phyloP scores from a whole-genome alignment of 2,329 filamentous ascomycete species.

The Colletotrichum sp. region DNA sequence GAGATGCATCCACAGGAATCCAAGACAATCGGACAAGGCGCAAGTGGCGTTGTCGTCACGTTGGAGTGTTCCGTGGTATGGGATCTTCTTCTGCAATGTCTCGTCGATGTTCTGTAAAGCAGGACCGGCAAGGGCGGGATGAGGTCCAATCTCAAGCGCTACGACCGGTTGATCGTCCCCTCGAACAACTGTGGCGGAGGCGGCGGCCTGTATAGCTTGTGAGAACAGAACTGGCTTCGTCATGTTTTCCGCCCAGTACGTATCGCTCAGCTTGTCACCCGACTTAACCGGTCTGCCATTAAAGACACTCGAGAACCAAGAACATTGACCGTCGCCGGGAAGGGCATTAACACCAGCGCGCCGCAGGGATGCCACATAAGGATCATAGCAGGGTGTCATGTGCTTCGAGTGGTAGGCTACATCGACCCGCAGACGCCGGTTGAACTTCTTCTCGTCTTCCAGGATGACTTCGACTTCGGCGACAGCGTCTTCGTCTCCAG shows the following conservation, averaged over 20 bases:
- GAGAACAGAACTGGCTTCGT: conserved; percentile 30
- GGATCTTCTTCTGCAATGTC: conserved; percentile 11
- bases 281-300: conserved; percentile 24
- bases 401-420: conserved; percentile 35
- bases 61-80: conserved; percentile 26
- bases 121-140: conserved; percentile 44
- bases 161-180: conserved; percentile 1
- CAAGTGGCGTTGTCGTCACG: conserved; percentile 24
- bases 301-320: background rate
- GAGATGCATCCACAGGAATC: conserved; percentile 26
- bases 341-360: conserved; percentile 16
- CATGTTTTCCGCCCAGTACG: conserved; percentile 34
- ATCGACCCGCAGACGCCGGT: conserved; percentile 25
- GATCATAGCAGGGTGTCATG: conserved; percentile 15
- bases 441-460: conserved; percentile 23
- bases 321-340: conserved; percentile 24
- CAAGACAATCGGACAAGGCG: conserved; percentile 20
- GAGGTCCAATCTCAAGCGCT: conserved; percentile 36
- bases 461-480: conserved; percentile 24
- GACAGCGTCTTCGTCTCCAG: conserved; percentile 33
- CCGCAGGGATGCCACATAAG: background rate
- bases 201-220: conserved; percentile 10
- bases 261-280: conserved; percentile 35
- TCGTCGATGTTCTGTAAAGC: conserved; percentile 29
- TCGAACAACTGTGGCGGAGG: conserved; percentile 11